Evolutionary conservation across 2,329 filamentous ascomycete genomes (phyloP).

Genomic region (Pyrenophora graminea): DNA sequence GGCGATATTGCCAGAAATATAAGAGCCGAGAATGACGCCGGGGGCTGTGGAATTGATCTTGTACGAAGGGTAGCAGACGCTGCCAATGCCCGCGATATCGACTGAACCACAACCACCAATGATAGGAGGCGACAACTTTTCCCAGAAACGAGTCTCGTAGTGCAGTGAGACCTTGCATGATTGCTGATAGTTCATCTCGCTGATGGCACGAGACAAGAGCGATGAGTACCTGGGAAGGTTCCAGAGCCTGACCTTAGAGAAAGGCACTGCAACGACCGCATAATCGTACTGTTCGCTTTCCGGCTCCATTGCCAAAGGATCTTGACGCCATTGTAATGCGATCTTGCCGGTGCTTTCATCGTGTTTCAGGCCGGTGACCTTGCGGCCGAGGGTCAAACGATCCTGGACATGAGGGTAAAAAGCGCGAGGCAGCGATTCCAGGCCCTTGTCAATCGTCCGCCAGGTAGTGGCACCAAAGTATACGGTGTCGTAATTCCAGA

Average conservation of each 20-base stretch:
- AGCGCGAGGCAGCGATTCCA: conserved; percentile 63
- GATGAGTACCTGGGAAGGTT: conserved; percentile 59
- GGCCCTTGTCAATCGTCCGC: conserved; percentile 67
- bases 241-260: conserved; percentile 67
- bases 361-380: conserved; percentile 62
- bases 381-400: conserved; percentile 60
- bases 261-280: conserved; percentile 67
- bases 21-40: conserved; percentile 65
- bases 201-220: conserved; percentile 56
- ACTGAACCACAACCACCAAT: conserved; percentile 65
- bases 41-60: conserved; percentile 66
- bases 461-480: conserved; percentile 65
- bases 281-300: conserved; percentile 65
- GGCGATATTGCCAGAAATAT: conserved; percentile 55
- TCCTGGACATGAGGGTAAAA: conserved; percentile 66
- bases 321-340: conserved; percentile 61
- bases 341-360: conserved; percentile 58
- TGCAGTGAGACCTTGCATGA: conserved; percentile 66
- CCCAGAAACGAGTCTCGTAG: conserved; percentile 68
- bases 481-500: conserved; percentile 54
- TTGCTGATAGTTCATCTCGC: conserved; percentile 55
- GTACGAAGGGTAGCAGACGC: conserved; percentile 70
- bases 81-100: conserved; percentile 65
- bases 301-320: conserved; percentile 48
- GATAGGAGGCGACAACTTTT: conserved; percentile 60